Conservation (phyloP, 768 basidiomycete genomes). For the Trametopsis cervina region DNA sequence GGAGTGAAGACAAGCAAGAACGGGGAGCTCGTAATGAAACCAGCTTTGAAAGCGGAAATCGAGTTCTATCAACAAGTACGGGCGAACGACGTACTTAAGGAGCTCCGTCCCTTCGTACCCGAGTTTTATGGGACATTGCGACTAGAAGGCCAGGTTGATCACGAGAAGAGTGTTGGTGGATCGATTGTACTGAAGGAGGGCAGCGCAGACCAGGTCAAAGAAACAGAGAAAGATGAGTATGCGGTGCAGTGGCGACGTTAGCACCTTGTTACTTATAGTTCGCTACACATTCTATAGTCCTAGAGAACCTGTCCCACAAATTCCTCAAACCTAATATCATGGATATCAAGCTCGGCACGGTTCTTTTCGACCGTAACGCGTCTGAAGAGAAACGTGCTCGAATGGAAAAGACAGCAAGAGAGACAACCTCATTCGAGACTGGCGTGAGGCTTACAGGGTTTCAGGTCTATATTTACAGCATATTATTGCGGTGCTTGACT, state of each 20-base stretch:
- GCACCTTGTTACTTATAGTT: background rate
- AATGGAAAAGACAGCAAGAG: constrained; percentile 64
- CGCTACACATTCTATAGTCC: constrained; percentile 62
- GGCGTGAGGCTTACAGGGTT: constrained; percentile 87
- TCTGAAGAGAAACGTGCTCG: constrained; percentile 71
- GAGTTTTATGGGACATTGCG: constrained; percentile 74
- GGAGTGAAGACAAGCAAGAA: constrained; percentile 68
- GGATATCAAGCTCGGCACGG: constrained; percentile 90
- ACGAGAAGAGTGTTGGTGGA: constrained; percentile 21
- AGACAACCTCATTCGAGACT: constrained; percentile 67
- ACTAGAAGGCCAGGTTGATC: constrained; percentile 55
- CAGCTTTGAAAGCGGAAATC: constrained; percentile 55
- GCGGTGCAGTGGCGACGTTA: background rate
- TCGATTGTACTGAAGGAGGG: constrained; percentile 14
- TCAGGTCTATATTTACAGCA: constrained; percentile 51
- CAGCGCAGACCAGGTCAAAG: constrained; percentile 17
- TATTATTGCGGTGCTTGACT: background rate
- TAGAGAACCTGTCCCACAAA: constrained; percentile 73
- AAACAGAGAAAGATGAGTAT: constrained; percentile 41
- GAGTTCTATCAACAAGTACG: constrained; percentile 62
- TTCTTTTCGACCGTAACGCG: constrained; percentile 65
- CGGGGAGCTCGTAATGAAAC: constrained; percentile 77
- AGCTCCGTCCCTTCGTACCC: constrained; percentile 58
- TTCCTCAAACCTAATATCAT: constrained; percentile 82
- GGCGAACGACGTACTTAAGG: constrained; percentile 31